Conservation (phyloP, 1,139 yeast species). For the Eremothecium cymbalariae region DNA sequence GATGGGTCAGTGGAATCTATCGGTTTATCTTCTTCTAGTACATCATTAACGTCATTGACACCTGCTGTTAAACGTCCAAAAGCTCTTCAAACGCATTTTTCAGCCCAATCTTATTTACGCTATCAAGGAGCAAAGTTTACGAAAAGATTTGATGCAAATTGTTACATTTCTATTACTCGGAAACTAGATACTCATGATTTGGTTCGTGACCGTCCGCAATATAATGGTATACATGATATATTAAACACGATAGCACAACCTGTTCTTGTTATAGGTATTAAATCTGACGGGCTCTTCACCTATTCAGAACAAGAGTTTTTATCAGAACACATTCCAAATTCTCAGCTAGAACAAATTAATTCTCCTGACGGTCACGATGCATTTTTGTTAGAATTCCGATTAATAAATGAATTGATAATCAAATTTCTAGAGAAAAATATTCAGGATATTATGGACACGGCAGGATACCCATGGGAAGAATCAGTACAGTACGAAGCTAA, state of each 20-base stretch:
- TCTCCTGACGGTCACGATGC: conserved; percentile 99
- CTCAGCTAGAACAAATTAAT: conserved; percentile 59
- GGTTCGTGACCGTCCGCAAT: conserved; percentile 61
- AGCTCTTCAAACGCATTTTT: conserved; percentile 78
- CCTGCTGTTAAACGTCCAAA: conserved; percentile 40
- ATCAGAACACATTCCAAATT: conserved; percentile 66
- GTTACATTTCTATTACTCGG: conserved; percentile 88
- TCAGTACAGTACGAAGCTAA: conserved; percentile 52
- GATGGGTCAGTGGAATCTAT: conserved; percentile 13
- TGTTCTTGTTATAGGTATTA: conserved; percentile 76
- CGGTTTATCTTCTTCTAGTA: conserved; percentile 24
- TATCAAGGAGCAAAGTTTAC: conserved; percentile 91
- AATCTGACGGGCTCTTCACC: conserved; percentile 88
- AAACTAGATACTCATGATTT: conserved; percentile 93
- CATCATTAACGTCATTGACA: conserved; percentile 23
- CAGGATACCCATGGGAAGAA: conserved; percentile 33
- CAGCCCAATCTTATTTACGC: conserved; percentile 89
- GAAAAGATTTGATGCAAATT: conserved; percentile 86
- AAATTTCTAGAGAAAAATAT: conserved; percentile 53
- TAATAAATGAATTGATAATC: conserved; percentile 63
- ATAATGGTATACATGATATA: conserved; percentile 38
- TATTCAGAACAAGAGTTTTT: conserved; percentile 82
- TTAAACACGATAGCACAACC: conserved; percentile 59
- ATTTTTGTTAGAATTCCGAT: conserved; percentile 77
- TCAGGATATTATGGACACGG: conserved; percentile 33